Evolutionary conservation across 169 alveolate genomes (phyloP), one percentile per base, ranked within the genome.

Genomic region (Cryptosporidium bovis): DNA sequence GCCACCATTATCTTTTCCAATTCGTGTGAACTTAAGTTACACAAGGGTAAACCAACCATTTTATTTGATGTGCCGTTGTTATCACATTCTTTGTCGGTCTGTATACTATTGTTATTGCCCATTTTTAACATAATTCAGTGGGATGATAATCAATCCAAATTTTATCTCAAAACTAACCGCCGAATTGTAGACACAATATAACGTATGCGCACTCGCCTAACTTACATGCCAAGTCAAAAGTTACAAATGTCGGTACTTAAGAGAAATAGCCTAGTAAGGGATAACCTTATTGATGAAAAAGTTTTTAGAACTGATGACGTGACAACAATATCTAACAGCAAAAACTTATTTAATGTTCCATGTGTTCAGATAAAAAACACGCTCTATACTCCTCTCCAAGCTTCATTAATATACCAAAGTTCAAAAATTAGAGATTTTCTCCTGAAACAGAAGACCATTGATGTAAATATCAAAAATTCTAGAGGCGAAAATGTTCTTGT

Each of bases 301-400:
- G 64, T 56, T 27, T 62, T 77, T 46, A 77, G 51, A 77, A 60
- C 13, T 6, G 87, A 58, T 50, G 71, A 77, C 36, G 51, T 60
- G 15, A 44, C 15, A 13, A 34, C 29, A 16, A 50, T 69, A 29
- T 29, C n/a, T 24, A 46, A 13, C 29, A 29, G 33, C 33, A 33
- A 55, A 0, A 4, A 13, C 3, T 29, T 69, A 33, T 24, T 51
- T 4, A 69, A 55, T 27, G 27, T 12, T 24, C 20, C 67, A 29
- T 69, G 83, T 36, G 66, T 69, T 51, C 27, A 51, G 0, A 55
- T 55, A 16, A 56, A 69, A 56, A 44, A 44, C 36, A 18, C 20
- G 24, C 46, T 33, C 27, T 69, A 69, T 51, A 67, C 82, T 18
- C 82, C 83, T 13, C 56, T 53, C 33, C 83, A 69, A 69, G 83